phyloP scores from a whole-genome alignment of 257 asterid species.

The Solanum ahanhuiri region DNA sequence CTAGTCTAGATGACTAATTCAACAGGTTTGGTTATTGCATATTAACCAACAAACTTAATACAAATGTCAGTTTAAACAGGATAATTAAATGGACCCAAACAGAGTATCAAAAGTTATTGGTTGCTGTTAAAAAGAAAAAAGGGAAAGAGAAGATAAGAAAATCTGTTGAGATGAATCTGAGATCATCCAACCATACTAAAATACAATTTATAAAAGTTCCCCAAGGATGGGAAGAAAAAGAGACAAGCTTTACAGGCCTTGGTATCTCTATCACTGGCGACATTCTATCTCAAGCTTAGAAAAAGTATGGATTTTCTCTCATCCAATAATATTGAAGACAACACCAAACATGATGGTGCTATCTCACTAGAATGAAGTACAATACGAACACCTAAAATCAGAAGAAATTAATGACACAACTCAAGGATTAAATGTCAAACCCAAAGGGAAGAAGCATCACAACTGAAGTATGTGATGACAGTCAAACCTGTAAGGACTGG shows the following conservation, averaged over 20 bases:
- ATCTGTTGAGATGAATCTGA: not conserved
- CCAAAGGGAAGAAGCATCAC: not conserved
- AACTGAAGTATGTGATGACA: slow-evolving; percentile 1
- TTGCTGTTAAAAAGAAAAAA: not conserved
- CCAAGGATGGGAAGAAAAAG: not conserved
- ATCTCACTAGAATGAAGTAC: not conserved
- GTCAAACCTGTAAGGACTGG: slow-evolving; percentile 93
- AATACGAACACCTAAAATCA: not conserved
- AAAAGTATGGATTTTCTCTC: not conserved
- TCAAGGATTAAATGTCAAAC: not conserved
- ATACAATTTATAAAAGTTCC: not conserved
- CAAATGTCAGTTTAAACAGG: not conserved
- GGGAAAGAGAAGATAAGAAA: not conserved
- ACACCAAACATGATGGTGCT: not conserved
- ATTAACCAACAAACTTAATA: not conserved
- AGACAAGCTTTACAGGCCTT: not conserved
- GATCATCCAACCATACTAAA: not conserved
- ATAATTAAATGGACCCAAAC: not conserved
- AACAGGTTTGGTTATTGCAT: not conserved
- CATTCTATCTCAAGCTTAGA: not conserved
- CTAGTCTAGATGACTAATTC: not conserved
- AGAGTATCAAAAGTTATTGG: not conserved
- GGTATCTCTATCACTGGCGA: not conserved
- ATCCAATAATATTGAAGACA: not conserved
- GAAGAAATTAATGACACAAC: not conserved